phyloP scores from a whole-genome alignment of 495 filamentous ascomycete genomes.

The Patellaria atrata region DNA sequence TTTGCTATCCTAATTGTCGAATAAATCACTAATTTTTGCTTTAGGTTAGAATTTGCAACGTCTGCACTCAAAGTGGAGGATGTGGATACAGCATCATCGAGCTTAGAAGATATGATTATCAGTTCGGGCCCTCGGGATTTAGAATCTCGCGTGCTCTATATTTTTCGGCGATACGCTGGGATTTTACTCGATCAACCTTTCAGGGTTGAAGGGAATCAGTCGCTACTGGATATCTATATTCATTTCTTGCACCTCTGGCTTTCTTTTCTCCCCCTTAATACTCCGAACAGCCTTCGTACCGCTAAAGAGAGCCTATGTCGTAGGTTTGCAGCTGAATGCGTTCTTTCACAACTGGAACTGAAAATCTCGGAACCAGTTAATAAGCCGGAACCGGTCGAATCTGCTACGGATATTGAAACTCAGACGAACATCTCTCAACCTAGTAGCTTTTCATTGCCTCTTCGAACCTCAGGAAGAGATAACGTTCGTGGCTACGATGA shows the following conservation, averaged over 20 bases:
- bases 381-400: background rate
- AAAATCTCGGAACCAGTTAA: background rate
- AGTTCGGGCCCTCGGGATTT: no score
- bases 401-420: slow-evolving; percentile 1
- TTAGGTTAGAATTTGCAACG: slow-evolving; percentile 1
- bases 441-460: background rate
- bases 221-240: no score
- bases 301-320: slow-evolving; percentile 12
- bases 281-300: slow-evolving; percentile 8
- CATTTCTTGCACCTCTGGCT: slow-evolving; percentile 15
- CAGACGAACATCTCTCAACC: slow-evolving; percentile 1
- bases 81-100: slow-evolving; percentile 12
- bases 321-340: slow-evolving; percentile 16
- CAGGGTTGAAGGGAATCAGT: no score
- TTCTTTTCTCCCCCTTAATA: slow-evolving; percentile 10
- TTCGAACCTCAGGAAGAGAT: slow-evolving; percentile 1
- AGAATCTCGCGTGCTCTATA: no score
- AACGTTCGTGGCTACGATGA: no score
- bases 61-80: slow-evolving; percentile 6
- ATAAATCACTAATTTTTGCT: no score
- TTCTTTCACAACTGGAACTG: slow-evolving; percentile 7
- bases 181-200: no score
- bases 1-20: no score
- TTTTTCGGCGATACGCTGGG: no score
- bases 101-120: slow-evolving; percentile 6